Evolutionary conservation across 345 rosid genomes (phyloP), one percentile per base, ranked within the genome.

Genomic region (Rhizophora mangle): DNA sequence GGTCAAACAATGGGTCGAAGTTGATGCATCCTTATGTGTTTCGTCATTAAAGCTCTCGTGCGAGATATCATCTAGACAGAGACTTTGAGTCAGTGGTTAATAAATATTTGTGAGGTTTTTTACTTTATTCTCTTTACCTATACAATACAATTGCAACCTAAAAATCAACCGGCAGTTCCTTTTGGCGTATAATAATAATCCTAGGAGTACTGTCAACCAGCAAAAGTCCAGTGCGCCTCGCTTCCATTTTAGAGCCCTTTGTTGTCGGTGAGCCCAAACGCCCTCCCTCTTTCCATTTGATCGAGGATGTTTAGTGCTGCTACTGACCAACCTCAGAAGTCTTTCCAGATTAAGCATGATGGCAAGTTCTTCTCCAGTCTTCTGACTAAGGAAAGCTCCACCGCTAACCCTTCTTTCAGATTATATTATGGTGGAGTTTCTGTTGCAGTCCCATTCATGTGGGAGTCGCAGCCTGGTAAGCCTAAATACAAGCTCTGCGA

Each of bases 401-500:
- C 60, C 30, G 72, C 80, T 3, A 68, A 76, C 46, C 79, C 83
- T 60, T 85, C 91, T 21, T 79, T 82, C 53, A 71, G 88, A 46
- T 85, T 84, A 29, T 77, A 87, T 68, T 63, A 82, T 37, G 88
- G 80, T 6, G 81, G 78, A 43, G 74, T 61, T 8, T 51, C 85
- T 0, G 87, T 83, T 39, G 74, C 85, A 6, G 83, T 89, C 6
- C 95, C 95, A 0, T 89, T 89, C 70, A 22, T 70, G 27, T 89
- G 92, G 95, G 95, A 89, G 53, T 83, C 89, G 53, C 82, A 57
- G 54, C 95, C 95, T 0, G 95, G 95, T 0, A 87, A 87, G 0
- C 95, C 92, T 0, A 89, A 87, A 70, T 58, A 73, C 78, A 15
- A 67, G 4, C 68, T 69, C 31, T 20, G 58, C 1, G 77, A 79